Evolutionary conservation across 2,329 filamentous ascomycete species (phyloP).

Genomic region (Aaosphaeria arxii): DNA sequence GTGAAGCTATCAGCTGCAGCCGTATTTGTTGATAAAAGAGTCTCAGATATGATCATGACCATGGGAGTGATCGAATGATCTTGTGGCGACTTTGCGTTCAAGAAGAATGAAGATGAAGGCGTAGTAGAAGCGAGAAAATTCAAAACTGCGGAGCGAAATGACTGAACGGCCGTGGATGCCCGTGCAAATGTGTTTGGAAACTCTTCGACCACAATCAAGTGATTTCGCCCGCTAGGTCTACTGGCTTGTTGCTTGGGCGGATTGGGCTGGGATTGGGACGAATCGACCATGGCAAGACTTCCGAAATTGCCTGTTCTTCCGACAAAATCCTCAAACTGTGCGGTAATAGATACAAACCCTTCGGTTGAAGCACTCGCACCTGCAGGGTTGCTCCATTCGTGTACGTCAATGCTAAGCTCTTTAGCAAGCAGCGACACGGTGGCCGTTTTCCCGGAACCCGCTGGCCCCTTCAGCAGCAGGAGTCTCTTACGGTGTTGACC

Average conservation of each 20-base stretch:
- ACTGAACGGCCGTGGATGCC: constrained; percentile 43
- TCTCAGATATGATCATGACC: constrained; percentile 89
- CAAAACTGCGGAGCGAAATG: constrained; percentile 69
- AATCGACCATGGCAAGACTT: constrained; percentile 56
- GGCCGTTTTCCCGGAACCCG: constrained; percentile 90
- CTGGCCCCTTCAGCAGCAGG: constrained; percentile 82
- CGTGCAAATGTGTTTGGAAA: constrained; percentile 50
- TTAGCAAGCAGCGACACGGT: constrained; percentile 76
- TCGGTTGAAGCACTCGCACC: constrained; percentile 58
- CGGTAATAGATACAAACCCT: constrained; percentile 66
- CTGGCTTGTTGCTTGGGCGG: constrained; percentile 24
- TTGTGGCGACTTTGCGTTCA: constrained; percentile 22
- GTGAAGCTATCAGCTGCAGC: constrained; percentile 89
- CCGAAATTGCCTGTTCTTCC: constrained; percentile 77
- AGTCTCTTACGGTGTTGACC: constrained; percentile 64
- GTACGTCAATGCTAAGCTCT: constrained; percentile 70
- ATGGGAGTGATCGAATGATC: constrained; percentile 55
- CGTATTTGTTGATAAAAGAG: constrained; percentile 78
- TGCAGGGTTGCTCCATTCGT: constrained; percentile 88
- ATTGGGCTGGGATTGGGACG: constrained; percentile 9
- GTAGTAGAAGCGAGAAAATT: constrained; percentile 70
- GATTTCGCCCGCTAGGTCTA: too few relatives aligned
- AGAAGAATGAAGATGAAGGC: constrained; percentile 51
- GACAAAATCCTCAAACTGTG: constrained; percentile 91
- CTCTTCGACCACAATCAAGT: constrained; percentile 47